Conservation (phyloP, 495 filamentous ascomycete species). For the Xylaria scruposa region DNA sequence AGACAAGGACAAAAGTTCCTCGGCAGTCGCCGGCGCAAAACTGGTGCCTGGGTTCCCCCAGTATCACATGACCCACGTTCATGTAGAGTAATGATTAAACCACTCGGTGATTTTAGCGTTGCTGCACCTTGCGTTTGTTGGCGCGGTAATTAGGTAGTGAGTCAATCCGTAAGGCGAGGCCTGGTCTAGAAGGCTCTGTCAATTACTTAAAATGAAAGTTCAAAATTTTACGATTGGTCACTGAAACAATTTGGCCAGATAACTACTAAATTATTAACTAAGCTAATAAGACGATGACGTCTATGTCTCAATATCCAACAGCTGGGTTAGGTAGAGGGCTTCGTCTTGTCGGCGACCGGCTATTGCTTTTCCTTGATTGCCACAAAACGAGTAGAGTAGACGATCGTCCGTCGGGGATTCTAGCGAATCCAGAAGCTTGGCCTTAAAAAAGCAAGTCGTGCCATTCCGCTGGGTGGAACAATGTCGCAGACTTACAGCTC, state of each 20-base stretch:
- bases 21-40: slow-evolving; percentile 1
- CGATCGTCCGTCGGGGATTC: background rate
- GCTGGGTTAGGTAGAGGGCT: background rate
- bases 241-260: background rate
- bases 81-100: background rate
- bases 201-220: background rate
- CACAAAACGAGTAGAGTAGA: background rate
- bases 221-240: slow-evolving; percentile 24
- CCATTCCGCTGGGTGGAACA: background rate
- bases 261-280: background rate
- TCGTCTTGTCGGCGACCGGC: background rate
- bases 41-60: background rate
- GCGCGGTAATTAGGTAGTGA: background rate
- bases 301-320: background rate
- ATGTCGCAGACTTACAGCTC: background rate
- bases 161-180: background rate
- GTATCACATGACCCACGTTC: background rate
- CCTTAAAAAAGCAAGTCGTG: background rate
- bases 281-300: background rate
- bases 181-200: too few relatives aligned
- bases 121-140: background rate
- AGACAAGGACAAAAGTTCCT: background rate
- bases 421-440: background rate
- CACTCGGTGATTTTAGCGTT: background rate
- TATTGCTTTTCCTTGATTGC: background rate